Percentiles rank a stretch among this genome's conserved stretches.
Conservation (phyloP, 176 grass and related monocot genomes). For the Avena atlantica region DNA sequence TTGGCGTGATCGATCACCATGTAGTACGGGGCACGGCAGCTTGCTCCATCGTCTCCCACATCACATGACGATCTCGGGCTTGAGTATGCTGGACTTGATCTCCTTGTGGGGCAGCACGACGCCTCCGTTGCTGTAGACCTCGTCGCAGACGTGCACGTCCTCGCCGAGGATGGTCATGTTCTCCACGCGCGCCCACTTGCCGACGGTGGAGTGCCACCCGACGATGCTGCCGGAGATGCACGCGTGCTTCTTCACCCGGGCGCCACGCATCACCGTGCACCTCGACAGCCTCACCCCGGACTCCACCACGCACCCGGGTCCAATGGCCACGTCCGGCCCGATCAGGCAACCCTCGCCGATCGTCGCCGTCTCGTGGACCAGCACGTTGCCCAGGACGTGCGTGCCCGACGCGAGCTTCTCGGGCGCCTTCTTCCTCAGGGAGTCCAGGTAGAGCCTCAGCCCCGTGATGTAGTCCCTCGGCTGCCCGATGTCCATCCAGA, state of each 20-base stretch:
- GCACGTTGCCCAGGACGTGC: conserved; percentile 82
- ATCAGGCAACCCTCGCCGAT: conserved; percentile 84
- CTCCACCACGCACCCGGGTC: conserved; percentile 79
- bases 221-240: conserved; percentile 89
- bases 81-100: conserved; percentile 92
- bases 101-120: conserved; percentile 95
- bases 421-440: conserved; percentile 68
- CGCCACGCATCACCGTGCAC: conserved; percentile 87
- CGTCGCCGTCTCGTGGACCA: conserved; percentile 75
- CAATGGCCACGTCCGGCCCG: conserved; percentile 79
- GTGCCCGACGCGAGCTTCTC: conserved; percentile 55
- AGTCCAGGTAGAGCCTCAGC: conserved; percentile 81
- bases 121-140: conserved; percentile 92
- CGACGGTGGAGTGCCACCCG: conserved; percentile 86
- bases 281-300: conserved; percentile 75
- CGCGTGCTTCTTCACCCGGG: conserved; percentile 82
- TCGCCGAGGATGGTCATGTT: conserved; percentile 97
- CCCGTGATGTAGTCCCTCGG: conserved; percentile 92
- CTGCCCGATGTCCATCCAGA: conserved; percentile 97
- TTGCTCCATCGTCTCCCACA: background rate
- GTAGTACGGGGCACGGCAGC: background rate
- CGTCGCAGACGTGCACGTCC: conserved; percentile 89
- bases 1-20: background rate
- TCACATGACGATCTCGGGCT: conserved; percentile 95
- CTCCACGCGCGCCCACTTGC: conserved; percentile 88